Evolutionary conservation across 139 green algal genomes (phyloP), one percentile per base, ranked within the genome.

Genomic region (Tetraselmis chui): DNA sequence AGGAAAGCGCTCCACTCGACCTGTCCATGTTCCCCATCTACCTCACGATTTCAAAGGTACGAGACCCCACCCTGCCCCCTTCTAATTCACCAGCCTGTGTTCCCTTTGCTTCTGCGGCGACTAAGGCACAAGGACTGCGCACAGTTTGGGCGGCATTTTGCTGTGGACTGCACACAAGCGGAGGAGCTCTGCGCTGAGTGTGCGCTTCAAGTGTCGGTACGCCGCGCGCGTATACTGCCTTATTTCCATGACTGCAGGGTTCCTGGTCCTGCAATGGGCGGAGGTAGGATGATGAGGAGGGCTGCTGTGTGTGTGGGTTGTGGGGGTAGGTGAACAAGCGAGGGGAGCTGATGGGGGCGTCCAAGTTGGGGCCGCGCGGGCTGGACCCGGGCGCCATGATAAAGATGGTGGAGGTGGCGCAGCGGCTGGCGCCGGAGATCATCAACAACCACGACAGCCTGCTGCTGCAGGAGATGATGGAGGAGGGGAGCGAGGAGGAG

Each of bases 21-120:
- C 81, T 86, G 23, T 30, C 26, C 1, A 75, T 79, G 23, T 74
- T 94, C 31, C 92, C 91, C 1, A 30, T 93, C 77, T 86, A 91
- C 23, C 30, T 94, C 2, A 91, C 87, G 0, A 80, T 92, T 18
- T 84, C 85, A 24, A 89, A 93, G 89, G 92, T 92, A 67, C 0
- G 79, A 67, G 5, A 67, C 45, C 45, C 45, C 45, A 18, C 11
- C 11, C 45, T 18, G 5, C 45, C 45, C 45, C 11, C 18, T 18
- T 67, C 45, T 67, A n/a, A n/a, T n/a, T n/a, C n/a, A n/a, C n/a
- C n/a, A n/a, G n/a, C n/a, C n/a, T n/a, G n/a, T n/a, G n/a, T n/a
- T n/a, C n/a, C n/a, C n/a, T n/a, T n/a, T n/a, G n/a, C n/a, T n/a
- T n/a, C n/a, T n/a, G n/a, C n/a, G n/a, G n/a, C n/a, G n/a, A n/a